A percentile compares a stretch with the other conserved stretches of the same genome.
Evolutionary conservation across 1,139 yeast genomes (phyloP).

Genomic region (Candida neerlandica): DNA sequence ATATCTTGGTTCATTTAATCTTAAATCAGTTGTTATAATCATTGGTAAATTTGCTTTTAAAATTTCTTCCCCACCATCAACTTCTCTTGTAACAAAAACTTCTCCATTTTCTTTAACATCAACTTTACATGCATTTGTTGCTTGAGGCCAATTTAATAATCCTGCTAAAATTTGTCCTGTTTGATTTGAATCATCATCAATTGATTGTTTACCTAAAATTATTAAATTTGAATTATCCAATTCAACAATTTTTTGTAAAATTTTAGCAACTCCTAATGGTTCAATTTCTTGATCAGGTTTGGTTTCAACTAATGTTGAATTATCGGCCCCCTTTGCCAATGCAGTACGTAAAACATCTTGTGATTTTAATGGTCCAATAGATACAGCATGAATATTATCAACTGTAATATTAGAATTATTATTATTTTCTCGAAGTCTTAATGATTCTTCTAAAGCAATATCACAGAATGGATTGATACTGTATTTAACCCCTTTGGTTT

Average conservation of each 20-base stretch:
- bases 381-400: conserved; percentile 85
- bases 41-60: conserved; percentile 78
- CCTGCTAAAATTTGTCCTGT: conserved; percentile 99
- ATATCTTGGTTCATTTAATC: conserved; percentile 92
- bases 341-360: conserved; percentile 90
- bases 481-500: conserved; percentile 88
- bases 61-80: conserved; percentile 93
- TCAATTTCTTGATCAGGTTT: conserved; percentile 77
- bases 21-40: conserved; percentile 87
- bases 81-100: conserved; percentile 83
- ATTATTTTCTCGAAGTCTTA: conserved; percentile 69
- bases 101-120: conserved; percentile 55
- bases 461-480: conserved; percentile 97
- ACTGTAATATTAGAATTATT: conserved; percentile 55
- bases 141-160: conserved; percentile 94
- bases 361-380: conserved; percentile 85
- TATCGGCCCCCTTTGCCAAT: conserved; percentile 92
- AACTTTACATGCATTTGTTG: conserved; percentile 92
- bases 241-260: conserved; percentile 73
- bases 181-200: conserved; percentile 92
- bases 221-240: conserved; percentile 74
- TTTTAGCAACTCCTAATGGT: conserved; percentile 90
- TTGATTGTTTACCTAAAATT: conserved; percentile 92
- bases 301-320: conserved; percentile 78
- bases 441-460: conserved; percentile 92